phyloP scores from a whole-genome alignment of 805 yeast species.

The Kodamaea hsintzibuensis region DNA sequence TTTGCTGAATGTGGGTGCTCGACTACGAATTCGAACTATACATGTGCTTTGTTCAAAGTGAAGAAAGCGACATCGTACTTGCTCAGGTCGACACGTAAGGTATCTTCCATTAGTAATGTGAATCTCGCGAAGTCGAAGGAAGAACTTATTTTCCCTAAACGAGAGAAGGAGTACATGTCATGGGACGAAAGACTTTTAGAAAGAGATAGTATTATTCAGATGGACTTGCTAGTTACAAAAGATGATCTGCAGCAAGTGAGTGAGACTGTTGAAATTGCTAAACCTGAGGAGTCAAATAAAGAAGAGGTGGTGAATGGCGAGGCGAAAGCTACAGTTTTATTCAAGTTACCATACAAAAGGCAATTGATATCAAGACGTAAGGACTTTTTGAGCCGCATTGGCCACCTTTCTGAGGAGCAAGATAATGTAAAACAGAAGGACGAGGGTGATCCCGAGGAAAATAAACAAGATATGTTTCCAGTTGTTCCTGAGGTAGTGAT shows the following conservation, averaged over 20 bases:
- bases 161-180: constrained; percentile 32
- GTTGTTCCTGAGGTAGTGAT: constrained; percentile 25
- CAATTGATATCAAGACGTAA: constrained; percentile 23
- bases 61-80: constrained; percentile 62
- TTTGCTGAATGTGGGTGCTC: constrained; percentile 66
- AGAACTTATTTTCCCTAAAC: constrained; percentile 34
- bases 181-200: constrained; percentile 36
- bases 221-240: constrained; percentile 19
- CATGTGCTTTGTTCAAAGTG: constrained; percentile 59
- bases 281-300: constrained; percentile 8
- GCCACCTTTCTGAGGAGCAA: constrained; percentile 3
- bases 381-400: constrained; percentile 12
- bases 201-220: constrained; percentile 29
- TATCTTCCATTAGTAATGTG: constrained; percentile 39
- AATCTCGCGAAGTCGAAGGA: constrained; percentile 39
- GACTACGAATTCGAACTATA: constrained; percentile 39
- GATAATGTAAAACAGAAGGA: not conserved
- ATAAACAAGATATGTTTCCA: constrained; percentile 19
- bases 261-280: not conserved
- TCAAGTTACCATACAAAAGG: constrained; percentile 27
- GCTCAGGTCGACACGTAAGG: constrained; percentile 58
- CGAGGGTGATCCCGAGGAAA: constrained; percentile 1
- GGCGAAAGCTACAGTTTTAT: constrained; percentile 14
- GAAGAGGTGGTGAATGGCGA: constrained; percentile 6
- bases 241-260: constrained; percentile 13